These are phyloP conservation scores for Fomitopsis pulvina DNA, from an alignment of 768 basidiomycete genomes.

Conservation along the genomic window DNA sequence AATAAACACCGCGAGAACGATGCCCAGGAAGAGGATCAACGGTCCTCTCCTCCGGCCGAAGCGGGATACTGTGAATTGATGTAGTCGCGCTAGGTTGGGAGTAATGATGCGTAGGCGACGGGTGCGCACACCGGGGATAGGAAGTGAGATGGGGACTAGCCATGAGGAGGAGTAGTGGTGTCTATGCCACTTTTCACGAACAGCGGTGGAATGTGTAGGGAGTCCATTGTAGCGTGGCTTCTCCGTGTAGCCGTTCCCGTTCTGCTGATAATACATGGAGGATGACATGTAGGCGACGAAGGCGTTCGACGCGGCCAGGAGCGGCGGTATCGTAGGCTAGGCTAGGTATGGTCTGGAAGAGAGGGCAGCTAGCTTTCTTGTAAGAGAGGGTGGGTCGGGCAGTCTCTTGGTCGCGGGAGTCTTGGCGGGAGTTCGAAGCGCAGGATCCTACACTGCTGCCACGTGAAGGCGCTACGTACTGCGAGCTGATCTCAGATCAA, in stretches of 20 bases:
- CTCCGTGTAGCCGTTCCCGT: constrained; percentile 40
- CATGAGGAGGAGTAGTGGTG: constrained; percentile 41
- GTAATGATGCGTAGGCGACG: constrained; percentile 52
- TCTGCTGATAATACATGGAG: constrained; percentile 40
- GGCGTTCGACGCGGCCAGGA: constrained; percentile 4
- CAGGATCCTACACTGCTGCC: background rate
- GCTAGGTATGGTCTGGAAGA: too few relatives aligned
- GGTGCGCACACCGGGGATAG: constrained; percentile 52
- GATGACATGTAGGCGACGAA: constrained; percentile 32
- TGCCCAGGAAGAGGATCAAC: constrained; percentile 40
- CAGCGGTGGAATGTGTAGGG: constrained; percentile 47
- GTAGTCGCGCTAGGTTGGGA: constrained; percentile 55
- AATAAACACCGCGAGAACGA: constrained; percentile 43
- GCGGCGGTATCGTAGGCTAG: constrained; percentile 14
- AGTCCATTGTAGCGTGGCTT: constrained; percentile 37
- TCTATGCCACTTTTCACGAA: constrained; percentile 59
- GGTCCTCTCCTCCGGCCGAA: constrained; percentile 56
- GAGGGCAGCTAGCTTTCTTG: too few relatives aligned
- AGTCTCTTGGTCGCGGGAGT: too few relatives aligned
- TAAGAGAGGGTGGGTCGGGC: too few relatives aligned
- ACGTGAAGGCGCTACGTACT: constrained; percentile 7
- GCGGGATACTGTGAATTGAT: constrained; percentile 47
- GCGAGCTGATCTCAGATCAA: background rate
- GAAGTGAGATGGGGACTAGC: constrained; percentile 52
- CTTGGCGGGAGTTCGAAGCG: too few relatives aligned